Conservation (phyloP, 2,329 filamentous ascomycete genomes). For the Dendrostoma leiphaemia region DNA sequence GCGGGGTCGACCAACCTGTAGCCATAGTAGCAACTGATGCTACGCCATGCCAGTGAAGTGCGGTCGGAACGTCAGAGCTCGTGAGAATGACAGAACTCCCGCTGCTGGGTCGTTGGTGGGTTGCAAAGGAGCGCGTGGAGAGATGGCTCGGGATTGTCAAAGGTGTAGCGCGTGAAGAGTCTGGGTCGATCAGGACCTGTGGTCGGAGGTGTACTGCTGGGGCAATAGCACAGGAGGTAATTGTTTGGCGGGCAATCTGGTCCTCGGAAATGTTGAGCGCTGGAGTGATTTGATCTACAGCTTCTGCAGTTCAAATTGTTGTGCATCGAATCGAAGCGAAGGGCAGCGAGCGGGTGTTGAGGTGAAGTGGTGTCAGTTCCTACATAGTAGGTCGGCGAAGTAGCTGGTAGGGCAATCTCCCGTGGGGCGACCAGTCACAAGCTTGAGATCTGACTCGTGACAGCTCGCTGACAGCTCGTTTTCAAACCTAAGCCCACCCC, state of each 20-base stretch:
- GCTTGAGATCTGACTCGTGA: background rate
- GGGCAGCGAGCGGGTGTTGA: no score
- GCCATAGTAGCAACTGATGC: constrained; percentile 23
- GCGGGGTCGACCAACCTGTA: constrained; percentile 23
- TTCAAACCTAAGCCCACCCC: no score
- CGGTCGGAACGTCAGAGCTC: background rate
- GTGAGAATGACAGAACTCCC: background rate
- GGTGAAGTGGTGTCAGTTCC: background rate
- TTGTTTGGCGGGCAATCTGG: no score
- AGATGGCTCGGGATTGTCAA: no score
- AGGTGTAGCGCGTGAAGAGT: no score
- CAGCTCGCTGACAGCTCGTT: background rate
- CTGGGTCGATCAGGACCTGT: no score
- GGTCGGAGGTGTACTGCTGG: no score
- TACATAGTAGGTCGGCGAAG: background rate
- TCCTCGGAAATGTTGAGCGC: no score
- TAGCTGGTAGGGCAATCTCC: background rate
- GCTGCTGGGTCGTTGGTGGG: background rate
- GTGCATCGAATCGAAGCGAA: no score
- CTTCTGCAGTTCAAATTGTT: background rate
- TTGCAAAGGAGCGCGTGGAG: background rate
- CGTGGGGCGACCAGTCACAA: background rate
- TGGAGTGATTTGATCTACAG: no score
- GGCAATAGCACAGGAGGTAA: no score
- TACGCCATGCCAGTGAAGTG: constrained; percentile 1